Base-by-base conservation (phyloP, 2,329 filamentous ascomycete genomes). In the Trichoderma atroviride region DNA sequence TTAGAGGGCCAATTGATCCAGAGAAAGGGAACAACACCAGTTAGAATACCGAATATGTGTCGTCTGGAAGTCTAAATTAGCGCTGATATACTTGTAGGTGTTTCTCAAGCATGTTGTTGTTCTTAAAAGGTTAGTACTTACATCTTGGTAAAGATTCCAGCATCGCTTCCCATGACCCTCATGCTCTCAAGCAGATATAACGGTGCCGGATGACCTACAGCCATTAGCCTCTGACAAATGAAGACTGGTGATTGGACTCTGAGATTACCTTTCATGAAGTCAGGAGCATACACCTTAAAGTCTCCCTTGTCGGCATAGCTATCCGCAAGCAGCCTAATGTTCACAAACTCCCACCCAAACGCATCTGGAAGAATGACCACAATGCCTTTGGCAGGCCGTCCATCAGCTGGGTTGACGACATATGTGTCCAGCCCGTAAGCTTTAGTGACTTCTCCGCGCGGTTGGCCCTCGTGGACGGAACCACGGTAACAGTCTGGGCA, bases 301-400 rank as follows among this genome's bases (percentile, higher is more conserved):
- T 78, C 78, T 5, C 82, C 82, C 73, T 83, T 83, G 69, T 80
- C 79, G n/a, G 86, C 85, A 72, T 86, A 87, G 53, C 77, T 76
- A 73, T 89, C 87, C 5, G 85, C 85, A 40, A 88, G 75, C 6
- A 87, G 75, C 47, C 84, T 80, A 63, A 81, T 82, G 75, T 88
- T 88, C 27, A 82, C 76, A 71, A 88, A 84, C 2, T 81, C 78
- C 82, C 85, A 86, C 19, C 86, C 86, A 72, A 88, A 88, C 0
- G 83, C 83, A 73, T 88, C 87, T 0, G 86, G 81, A 37, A 89
- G 80, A 61, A 88, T 80, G 53, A 88, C 83, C 11, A 88, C 76
- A 69, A 86, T 82, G 13, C 80, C 86, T 47, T 82, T 82, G n/a
- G 79, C 53, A 0, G 68, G 9, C 11, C 55, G 63, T 1, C 80